These are phyloP conservation scores for Bretschneidera sinensis DNA, from an alignment of 345 rosid species.

Conservation along the genomic window DNA sequence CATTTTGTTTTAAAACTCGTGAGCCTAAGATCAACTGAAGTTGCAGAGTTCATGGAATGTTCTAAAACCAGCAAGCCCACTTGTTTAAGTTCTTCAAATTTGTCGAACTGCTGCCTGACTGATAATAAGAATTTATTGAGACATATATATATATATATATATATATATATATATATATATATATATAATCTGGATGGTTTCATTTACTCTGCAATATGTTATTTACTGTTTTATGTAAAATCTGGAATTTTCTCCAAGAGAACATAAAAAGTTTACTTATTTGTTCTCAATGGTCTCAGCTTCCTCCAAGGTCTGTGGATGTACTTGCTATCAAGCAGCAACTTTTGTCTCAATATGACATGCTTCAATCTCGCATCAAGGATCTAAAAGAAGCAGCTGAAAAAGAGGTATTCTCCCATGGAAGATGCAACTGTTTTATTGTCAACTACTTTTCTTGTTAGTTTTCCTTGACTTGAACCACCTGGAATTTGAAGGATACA, in stretches of 20 bases:
- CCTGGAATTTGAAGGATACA: background rate
- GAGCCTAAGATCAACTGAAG: no score
- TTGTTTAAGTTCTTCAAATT: background rate
- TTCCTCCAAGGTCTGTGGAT: conserved; percentile 76
- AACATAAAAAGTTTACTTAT: background rate
- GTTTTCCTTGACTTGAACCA: background rate
- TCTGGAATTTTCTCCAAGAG: conserved; percentile 9
- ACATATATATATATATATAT: no score
- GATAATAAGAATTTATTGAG: background rate
- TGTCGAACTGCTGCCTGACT: no score
- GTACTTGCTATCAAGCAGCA: conserved; percentile 64
- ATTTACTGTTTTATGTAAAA: background rate
- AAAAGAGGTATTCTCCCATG: conserved; percentile 58
- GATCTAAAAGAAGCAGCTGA: conserved; percentile 72
- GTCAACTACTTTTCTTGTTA: conserved; percentile 1
- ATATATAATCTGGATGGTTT: background rate
- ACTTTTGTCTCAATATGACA: conserved; percentile 80
- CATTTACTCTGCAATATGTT: background rate
- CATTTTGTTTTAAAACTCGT: no score
- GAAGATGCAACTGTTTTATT: background rate
- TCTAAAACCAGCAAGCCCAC: background rate
- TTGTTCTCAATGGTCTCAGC: conserved; percentile 42
- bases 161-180: background rate
- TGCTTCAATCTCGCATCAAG: conserved; percentile 80
- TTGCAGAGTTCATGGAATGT: background rate